Conservation (phyloP, 352 stramenopile genomes). For the Globisporangium carolinianum region DNA sequence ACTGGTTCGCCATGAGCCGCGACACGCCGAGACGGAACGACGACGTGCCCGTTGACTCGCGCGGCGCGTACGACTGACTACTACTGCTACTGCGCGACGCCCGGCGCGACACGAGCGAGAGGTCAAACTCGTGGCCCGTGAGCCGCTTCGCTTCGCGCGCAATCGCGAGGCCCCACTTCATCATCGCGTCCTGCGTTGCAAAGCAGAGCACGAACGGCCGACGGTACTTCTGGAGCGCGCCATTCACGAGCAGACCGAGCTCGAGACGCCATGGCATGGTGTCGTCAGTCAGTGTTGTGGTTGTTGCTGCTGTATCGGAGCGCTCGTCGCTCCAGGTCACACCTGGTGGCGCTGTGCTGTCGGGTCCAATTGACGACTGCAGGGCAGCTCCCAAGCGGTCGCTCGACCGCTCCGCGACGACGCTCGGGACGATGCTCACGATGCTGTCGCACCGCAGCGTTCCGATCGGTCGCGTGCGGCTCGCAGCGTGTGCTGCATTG, state of each 20-base stretch:
- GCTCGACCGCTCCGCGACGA: slow-evolving; percentile 32
- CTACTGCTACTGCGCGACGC: slow-evolving; percentile 64
- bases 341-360: slow-evolving; percentile 2
- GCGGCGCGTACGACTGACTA: slow-evolving; percentile 51
- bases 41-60: slow-evolving; percentile 26
- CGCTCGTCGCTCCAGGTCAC: slow-evolving; percentile 13
- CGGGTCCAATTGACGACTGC: slow-evolving; percentile 11
- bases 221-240: slow-evolving; percentile 53
- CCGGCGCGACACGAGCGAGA: slow-evolving; percentile 61
- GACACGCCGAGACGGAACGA: slow-evolving; percentile 55
- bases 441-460: slow-evolving; percentile 78
- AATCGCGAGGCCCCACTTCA: slow-evolving; percentile 81
- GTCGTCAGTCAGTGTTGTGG: slow-evolving; percentile 25
- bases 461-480: slow-evolving; percentile 61
- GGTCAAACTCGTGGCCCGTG: slow-evolving; percentile 76
- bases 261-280: slow-evolving; percentile 75
- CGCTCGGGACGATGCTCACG: slow-evolving; percentile 69
- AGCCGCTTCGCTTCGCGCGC: slow-evolving; percentile 71
- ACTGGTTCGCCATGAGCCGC: slow-evolving; percentile 66
- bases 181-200: slow-evolving; percentile 69
- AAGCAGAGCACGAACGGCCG: slow-evolving; percentile 79
- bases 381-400: slow-evolving; percentile 44
- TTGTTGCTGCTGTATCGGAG: background rate
- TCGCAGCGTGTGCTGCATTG: slow-evolving; percentile 40
- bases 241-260: slow-evolving; percentile 57